These are phyloP conservation scores for Fusarium sacchari DNA, from an alignment of 2,329 filamentous ascomycete species.

Conservation along the genomic window DNA sequence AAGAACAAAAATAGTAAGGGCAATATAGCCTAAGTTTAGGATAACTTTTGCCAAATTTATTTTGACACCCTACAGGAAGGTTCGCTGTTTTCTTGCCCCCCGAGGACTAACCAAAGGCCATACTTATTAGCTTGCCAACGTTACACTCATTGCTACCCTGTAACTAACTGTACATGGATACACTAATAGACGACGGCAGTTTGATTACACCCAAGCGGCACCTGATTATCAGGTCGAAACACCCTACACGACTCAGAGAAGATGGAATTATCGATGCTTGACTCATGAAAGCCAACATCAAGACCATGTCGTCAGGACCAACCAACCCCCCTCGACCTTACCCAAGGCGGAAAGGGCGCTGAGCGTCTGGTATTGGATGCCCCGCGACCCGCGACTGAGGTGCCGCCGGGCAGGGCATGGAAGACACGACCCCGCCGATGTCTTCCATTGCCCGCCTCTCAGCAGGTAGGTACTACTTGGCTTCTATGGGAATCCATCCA, in stretches of 20 bases:
- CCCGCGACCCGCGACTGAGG: no score
- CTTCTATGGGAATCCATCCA: constrained; percentile 29
- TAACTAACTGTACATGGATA: neutral
- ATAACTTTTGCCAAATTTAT: no score
- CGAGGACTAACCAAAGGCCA: no score
- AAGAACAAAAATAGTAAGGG: no score
- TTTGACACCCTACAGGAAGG: no score
- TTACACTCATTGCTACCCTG: neutral
- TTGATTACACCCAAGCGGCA: neutral
- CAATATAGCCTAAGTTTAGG: no score
- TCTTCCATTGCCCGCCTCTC: constrained; percentile 12
- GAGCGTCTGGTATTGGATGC: constrained; percentile 5
- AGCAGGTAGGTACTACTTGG: constrained; percentile 6
- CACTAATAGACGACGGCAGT: neutral
- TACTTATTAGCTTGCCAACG: neutral
- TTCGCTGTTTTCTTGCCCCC: no score
- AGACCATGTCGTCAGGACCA: neutral
- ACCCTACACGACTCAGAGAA: constrained; percentile 24
- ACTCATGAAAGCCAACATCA: constrained; percentile 14
- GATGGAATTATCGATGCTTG: constrained; percentile 17
- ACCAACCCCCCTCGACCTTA: constrained; percentile 4
- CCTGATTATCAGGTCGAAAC: neutral
- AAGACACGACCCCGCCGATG: constrained; percentile 30
- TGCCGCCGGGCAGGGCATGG: constrained; percentile 6
- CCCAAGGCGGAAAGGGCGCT: constrained; percentile 29